A percentile compares a stretch with the other conserved stretches of the same genome.
phyloP scores from a whole-genome alignment of 1,139 yeast species.

The Kluyveromyces sp. region DNA sequence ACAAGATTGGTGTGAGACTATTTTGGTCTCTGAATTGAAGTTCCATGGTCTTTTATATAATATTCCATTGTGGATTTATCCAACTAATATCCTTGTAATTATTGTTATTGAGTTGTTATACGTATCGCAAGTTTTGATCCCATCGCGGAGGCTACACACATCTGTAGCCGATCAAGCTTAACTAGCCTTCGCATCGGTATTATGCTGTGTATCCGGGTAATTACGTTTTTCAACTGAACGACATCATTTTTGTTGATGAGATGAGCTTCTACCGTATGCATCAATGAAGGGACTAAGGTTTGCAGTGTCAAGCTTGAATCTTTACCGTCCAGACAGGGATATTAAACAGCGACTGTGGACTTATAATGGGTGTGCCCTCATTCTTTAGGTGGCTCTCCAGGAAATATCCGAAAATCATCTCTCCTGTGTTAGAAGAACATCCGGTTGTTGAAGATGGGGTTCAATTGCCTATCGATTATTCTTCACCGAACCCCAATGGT shows the following conservation, averaged over 20 bases:
- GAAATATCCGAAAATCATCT: constrained; percentile 89
- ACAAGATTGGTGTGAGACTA: constrained; percentile 9
- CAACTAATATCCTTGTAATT: too few species aligned
- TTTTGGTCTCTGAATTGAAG: neutral
- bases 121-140: too few species aligned
- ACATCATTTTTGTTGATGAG: neutral
- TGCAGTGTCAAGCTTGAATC: too few species aligned
- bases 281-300: neutral
- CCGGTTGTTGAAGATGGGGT: constrained; percentile 49
- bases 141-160: too few species aligned
- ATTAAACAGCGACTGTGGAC: neutral
- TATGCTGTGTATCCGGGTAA: neutral
- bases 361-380: constrained; percentile 83
- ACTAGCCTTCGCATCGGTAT: neutral
- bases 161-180: too few species aligned
- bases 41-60: neutral
- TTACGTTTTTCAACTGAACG: neutral
- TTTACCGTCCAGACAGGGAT: neutral
- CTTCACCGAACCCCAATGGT: constrained; percentile 87
- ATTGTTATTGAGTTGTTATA: too few species aligned
- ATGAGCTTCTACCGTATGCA: neutral
- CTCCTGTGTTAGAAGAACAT: constrained; percentile 80
- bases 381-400: constrained; percentile 92
- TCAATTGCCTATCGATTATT: constrained; percentile 57
- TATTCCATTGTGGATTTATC: too few species aligned